Evolutionary conservation across 1,284 basidiomycete genomes (phyloP), one percentile per base, ranked within the genome.

Genomic region (Tilletia horrida): DNA sequence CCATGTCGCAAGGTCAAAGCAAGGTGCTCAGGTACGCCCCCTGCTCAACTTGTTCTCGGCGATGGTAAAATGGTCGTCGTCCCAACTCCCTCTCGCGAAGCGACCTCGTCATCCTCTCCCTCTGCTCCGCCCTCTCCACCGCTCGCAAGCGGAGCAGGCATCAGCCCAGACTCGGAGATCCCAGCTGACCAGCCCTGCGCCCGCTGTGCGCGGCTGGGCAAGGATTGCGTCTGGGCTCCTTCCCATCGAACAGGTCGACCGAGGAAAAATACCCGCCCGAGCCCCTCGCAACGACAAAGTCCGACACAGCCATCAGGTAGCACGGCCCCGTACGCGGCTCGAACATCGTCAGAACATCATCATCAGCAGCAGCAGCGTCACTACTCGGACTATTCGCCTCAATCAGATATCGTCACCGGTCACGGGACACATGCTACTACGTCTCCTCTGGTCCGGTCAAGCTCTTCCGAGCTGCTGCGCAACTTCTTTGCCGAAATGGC

Each of bases 171-270:
- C 35, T 40, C 35, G 35, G 50, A 52, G 27, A 25, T 52, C 14
- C 50, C 50, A 13, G 50, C 50, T 25, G 50, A 52, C 23, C 23
- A 25, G 1, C 50, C 50, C 13, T 52, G 50, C 25, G 50, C 21
- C 13, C 50, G 50, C 11, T 52, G 50, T 52, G 50, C 50, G 50
- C 21, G 50, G 21, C 23, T 52, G 21, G 23, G 50, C 23, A 52
- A 52, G 50, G 25, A 52, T 27, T 52, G 50, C 21, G 50, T 52
- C 11, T 52, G 50, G 50, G 50, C 50, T 25, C 50, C 50, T 1
- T 52, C 50, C 23, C 50, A 52, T 52, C 50, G 50, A 27, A 52
- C 50, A 13, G 50, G 50, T 6, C 50, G 50, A 25, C 50, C 50
- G 13, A 21, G 23, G 6, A 52, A 52, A 27, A 52, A 52, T 21